These are phyloP conservation scores for Kwoniella sp. DNA, from an alignment of 768 basidiomycete species.

Conservation along the genomic window DNA sequence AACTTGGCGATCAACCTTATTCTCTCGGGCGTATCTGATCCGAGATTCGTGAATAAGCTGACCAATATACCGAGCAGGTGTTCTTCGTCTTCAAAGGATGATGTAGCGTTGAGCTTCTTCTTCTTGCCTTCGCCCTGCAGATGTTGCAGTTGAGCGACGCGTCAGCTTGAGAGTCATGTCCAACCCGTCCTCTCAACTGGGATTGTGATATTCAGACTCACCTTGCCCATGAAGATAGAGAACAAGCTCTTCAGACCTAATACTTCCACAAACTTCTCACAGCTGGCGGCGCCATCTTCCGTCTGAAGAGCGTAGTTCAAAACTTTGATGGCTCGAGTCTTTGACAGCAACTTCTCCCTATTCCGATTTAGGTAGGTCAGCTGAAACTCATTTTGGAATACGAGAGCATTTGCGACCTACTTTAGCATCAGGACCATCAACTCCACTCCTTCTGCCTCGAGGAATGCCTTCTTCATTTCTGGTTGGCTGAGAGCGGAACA, in stretches of 20 bases:
- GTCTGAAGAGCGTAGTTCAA: slow-evolving; percentile 86
- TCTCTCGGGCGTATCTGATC: slow-evolving; percentile 79
- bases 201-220: slow-evolving; percentile 51
- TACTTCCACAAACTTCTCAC: slow-evolving; percentile 83
- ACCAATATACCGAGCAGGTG: slow-evolving; percentile 91
- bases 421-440: slow-evolving; percentile 99
- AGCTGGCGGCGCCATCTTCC: slow-evolving; percentile 66
- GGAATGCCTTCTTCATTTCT: slow-evolving; percentile 75
- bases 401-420: slow-evolving; percentile 60
- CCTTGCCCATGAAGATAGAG: slow-evolving; percentile 91
- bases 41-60: slow-evolving; percentile 83
- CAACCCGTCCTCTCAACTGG: not conserved
- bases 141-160: too few species aligned
- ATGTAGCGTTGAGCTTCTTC: slow-evolving; percentile 62
- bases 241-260: slow-evolving; percentile 88
- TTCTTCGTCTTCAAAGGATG: slow-evolving; percentile 71
- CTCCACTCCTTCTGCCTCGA: slow-evolving; percentile 90
- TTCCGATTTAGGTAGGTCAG: not conserved
- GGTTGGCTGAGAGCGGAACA: slow-evolving; percentile 83
- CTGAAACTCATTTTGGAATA: not conserved
- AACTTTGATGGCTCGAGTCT: slow-evolving; percentile 82
- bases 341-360: slow-evolving; percentile 80
- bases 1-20: slow-evolving; percentile 88
- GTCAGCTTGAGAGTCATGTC: not conserved
- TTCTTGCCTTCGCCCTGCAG: slow-evolving; percentile 61